Evolutionary conservation across 2,329 filamentous ascomycete species (phyloP), one percentile per base, ranked within the genome.

Genomic region (Botryosphaeria dothidea): DNA sequence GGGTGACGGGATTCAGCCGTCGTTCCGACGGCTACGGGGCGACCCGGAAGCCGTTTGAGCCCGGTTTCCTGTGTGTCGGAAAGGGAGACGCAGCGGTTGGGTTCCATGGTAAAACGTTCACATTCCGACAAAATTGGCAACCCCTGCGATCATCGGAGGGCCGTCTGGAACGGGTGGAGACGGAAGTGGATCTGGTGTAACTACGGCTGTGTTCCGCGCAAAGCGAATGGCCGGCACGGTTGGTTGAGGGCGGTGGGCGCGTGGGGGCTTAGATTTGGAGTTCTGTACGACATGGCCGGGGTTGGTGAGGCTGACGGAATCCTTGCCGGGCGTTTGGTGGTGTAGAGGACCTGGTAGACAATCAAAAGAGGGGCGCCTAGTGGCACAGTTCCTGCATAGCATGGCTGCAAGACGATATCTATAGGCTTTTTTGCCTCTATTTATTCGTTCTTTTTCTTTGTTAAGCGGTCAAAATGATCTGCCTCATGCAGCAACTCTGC

Each of bases 61-160:
- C 56, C 56, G 56, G 56, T 46, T 31, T 60, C 41, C 41, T 60
- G 56, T 60, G 56, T 60, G 23, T 60, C 56, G 38, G 56, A 60
- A 60, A n/a, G n/a, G 19, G 19, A 34, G 25, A 27, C 41, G 56
- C 56, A 57, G 54, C 23, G 19, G 5, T 11, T 34, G 25, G n/a
- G 56, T 45, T 34, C 56, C 56, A 60, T 60, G 56, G 56, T 60
- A 60, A n/a, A n/a, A 60, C 27, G 27, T 46, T 27, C 11, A 34
- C 36, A 36, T 60, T 60, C 56, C 56, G 56, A 60, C 41, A 34
- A 23, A 34, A 21, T 23, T 46, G 38, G n/a, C 56, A 34, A 41
- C 56, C 56, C 41, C 41, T 60, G 56, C 11, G 27, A 34, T 21
- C n/a, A 60, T 31, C 17, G 23, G 43, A 8, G 21, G 36, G 54